phyloP scores from a whole-genome alignment of 805 yeast genomes.

The Scheffersomyces spartinae region DNA sequence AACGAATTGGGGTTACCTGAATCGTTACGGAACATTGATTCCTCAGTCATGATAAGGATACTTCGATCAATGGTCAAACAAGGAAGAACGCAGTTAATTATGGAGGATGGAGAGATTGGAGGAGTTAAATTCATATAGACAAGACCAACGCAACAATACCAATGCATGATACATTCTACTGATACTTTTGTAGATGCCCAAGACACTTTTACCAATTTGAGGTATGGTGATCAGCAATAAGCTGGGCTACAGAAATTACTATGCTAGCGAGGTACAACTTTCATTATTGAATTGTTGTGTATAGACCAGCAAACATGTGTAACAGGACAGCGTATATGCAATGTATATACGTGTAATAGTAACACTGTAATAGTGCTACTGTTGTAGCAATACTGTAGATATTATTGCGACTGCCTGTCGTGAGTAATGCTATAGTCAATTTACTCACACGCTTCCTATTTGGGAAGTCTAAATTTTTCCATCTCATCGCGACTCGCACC shows the following conservation, averaged over 20 bases:
- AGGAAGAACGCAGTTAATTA: slow-evolving; percentile 64
- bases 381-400: no score
- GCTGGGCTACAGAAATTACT: slow-evolving; percentile 14
- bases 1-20: slow-evolving; percentile 42
- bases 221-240: slow-evolving; percentile 25
- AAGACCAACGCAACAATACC: slow-evolving; percentile 21
- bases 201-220: slow-evolving; percentile 11
- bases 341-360: no score
- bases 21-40: slow-evolving; percentile 55
- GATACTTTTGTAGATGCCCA: neutral
- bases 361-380: no score
- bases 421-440: no score
- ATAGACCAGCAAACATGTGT: no score
- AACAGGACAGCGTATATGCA: no score
- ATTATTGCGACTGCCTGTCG: no score
- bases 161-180: slow-evolving; percentile 12
- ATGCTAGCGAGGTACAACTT: slow-evolving; percentile 7
- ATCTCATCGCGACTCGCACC: slow-evolving; percentile 1
- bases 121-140: slow-evolving; percentile 63
- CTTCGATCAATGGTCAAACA: slow-evolving; percentile 49
- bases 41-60: slow-evolving; percentile 39
- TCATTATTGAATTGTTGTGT: slow-evolving; percentile 5
- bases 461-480: slow-evolving; percentile 3
- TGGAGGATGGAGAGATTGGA: slow-evolving; percentile 51
- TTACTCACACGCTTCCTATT: slow-evolving; percentile 1